These are phyloP conservation scores for Petrea volubilis DNA, from an alignment of 257 asterid genomes.

Conservation along the genomic window DNA sequence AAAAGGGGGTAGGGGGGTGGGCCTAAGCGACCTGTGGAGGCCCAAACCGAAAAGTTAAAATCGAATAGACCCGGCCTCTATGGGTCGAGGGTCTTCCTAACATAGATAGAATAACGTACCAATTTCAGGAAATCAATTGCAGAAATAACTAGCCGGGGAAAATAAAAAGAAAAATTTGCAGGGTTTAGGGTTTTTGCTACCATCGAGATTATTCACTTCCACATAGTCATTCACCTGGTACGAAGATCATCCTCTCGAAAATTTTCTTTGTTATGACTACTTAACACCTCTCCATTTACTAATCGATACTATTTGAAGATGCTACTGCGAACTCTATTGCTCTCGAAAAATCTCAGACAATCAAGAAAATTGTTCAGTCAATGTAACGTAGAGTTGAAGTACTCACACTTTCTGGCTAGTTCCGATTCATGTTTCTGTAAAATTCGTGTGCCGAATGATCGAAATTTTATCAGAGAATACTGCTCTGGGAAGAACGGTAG, in stretches of 20 bases:
- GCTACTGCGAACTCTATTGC: slow-evolving; percentile 38
- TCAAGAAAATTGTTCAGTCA: slow-evolving; percentile 20
- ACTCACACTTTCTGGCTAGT: slow-evolving; percentile 20
- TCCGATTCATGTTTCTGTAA: not conserved
- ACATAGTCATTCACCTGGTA: slow-evolving; percentile 14
- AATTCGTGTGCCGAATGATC: slow-evolving; percentile 4
- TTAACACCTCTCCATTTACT: not conserved
- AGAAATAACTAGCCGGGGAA: too few species aligned
- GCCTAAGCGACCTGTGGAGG: not conserved
- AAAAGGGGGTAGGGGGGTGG: too few species aligned
- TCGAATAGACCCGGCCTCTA: not conserved
- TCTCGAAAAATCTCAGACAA: slow-evolving; percentile 34
- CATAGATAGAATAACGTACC: not conserved
- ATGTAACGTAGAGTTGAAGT: slow-evolving; percentile 18
- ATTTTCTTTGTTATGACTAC: not conserved
- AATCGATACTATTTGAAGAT: slow-evolving; percentile 20
- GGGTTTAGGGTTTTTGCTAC: slow-evolving; percentile 38
- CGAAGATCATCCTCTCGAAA: slow-evolving; percentile 4
- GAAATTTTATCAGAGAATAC: slow-evolving; percentile 37
- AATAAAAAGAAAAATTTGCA: too few species aligned
- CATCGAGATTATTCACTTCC: not conserved
- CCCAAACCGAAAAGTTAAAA: not conserved
- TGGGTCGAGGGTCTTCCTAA: slow-evolving; percentile 4
- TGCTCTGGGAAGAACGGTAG: slow-evolving; percentile 45
- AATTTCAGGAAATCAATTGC: slow-evolving; percentile 15